These are phyloP conservation scores for Pseudogymnoascus sp. DNA, from an alignment of 2,329 filamentous ascomycete species.

Conservation along the genomic window DNA sequence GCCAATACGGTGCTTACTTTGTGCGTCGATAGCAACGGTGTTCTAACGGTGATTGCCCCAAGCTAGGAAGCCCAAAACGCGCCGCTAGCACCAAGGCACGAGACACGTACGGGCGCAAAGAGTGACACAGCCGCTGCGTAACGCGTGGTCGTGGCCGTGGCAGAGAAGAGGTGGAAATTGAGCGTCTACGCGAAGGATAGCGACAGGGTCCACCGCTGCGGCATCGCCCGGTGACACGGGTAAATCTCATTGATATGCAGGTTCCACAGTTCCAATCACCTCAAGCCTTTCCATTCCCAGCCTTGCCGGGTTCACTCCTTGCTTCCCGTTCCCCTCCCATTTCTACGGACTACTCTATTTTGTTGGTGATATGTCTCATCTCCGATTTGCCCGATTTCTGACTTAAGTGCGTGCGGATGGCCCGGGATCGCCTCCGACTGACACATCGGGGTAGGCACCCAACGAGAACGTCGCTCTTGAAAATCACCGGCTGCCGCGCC, in stretches of 20 bases:
- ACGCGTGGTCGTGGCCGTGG: background rate
- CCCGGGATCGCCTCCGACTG: background rate
- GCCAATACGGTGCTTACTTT: background rate
- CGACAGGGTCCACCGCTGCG: background rate
- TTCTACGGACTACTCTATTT: background rate
- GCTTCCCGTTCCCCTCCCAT: background rate
- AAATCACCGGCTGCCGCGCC: background rate
- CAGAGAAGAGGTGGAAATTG: background rate
- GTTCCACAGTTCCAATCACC: conserved; percentile 8
- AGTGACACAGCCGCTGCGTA: background rate
- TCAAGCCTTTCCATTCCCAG: background rate
- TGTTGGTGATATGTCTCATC: conserved; percentile 1
- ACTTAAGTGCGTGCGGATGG: background rate
- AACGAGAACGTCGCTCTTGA: background rate
- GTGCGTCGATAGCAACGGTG: background rate
- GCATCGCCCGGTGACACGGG: conserved; percentile 1
- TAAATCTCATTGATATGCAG: conserved; percentile 1
- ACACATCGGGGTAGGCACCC: background rate
- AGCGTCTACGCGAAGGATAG: background rate
- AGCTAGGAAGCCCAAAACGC: background rate
- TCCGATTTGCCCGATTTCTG: background rate
- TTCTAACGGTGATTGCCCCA: background rate
- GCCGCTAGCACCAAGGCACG: background rate
- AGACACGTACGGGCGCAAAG: background rate
- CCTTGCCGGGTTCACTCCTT: background rate